Evolutionary conservation across 768 basidiomycete genomes (phyloP).

Genomic region (Lactarius tabidus): DNA sequence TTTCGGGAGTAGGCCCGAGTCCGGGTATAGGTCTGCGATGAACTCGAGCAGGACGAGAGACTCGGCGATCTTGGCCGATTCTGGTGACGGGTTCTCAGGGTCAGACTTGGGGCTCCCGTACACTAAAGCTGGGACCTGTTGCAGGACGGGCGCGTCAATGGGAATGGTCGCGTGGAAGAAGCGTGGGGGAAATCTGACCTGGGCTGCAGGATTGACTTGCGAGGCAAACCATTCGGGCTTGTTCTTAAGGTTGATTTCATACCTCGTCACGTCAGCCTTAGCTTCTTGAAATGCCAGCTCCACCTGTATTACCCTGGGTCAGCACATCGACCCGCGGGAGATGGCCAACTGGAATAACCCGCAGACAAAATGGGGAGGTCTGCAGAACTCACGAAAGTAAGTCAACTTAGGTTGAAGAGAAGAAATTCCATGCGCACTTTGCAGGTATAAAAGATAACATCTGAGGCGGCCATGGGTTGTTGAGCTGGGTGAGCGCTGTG

Average conservation of each 20-base stretch:
- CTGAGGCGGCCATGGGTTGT: constrained; percentile 7
- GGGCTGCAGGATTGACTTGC: constrained; percentile 56
- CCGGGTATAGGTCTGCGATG: constrained; percentile 51
- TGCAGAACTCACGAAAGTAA: constrained; percentile 27
- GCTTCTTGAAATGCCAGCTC: constrained; percentile 57
- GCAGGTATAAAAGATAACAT: constrained; percentile 40
- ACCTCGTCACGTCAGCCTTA: constrained; percentile 43
- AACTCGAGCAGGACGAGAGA: constrained; percentile 60
- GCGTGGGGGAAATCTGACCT: constrained; percentile 36
- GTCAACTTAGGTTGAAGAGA: not conserved
- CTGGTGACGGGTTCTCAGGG: constrained; percentile 49
- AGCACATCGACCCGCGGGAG: not conserved
- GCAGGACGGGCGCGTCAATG: not conserved
- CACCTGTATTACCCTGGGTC: constrained; percentile 35
- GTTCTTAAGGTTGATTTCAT: constrained; percentile 52
- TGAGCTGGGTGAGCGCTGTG: no score
- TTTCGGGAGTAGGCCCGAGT: constrained; percentile 43
- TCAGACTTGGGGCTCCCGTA: constrained; percentile 55
- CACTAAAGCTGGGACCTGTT: constrained; percentile 51
- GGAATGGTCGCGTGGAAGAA: no score
- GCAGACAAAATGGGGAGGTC: constrained; percentile 53
- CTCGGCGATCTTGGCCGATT: constrained; percentile 56
- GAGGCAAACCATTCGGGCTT: constrained; percentile 66
- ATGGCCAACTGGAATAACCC: constrained; percentile 34
- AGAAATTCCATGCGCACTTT: constrained; percentile 5